Base-by-base conservation (phyloP, 73 alveolate genomes). In the Symbiodinium pilosum region DNA sequence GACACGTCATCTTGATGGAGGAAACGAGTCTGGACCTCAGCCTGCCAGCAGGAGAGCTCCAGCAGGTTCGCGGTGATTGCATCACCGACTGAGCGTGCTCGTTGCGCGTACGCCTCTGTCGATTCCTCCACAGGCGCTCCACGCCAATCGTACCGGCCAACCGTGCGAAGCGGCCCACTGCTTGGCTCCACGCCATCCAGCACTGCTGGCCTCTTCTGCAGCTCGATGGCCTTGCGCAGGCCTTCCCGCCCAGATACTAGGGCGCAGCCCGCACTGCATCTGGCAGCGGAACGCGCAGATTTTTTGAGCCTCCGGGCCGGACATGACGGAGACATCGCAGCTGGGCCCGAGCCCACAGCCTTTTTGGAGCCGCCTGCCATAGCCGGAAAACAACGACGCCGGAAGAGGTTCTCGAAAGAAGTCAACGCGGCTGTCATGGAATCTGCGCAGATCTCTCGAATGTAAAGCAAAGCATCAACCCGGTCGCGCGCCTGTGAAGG, bases 121-220 rank as follows among this genome's bases (percentile, higher is more conserved):
- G 30, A 36, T 73, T 73, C 43, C 85, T 42, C 85, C 85, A 73
- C 44, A 73, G 36, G 26, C 85, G 85, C 44, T 73, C 85, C 7
- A 43, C 32, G 47, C 85, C 85, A 21, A 73, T n/a, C 11, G 85
- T 73, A 4, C 85, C 85, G 85, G 6, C 85, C 85, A 73, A 28
- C 85, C 44, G 30, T 20, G 81, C 7, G 39, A 4, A 26, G 36
- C 81, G 36, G 39, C 30, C 81, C 81, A 64, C 8, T 8, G 36
- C 44, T 73, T 73, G 85, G 85, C 85, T 28, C 26, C 85, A 73
- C 26, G 8, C 85, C 85, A 2, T 73, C 44, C 26, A n/a, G 21
- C 28, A 73, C 43, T 21, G 32, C 43, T 28, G 85, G 85, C 44
- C 85, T 42, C 85, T 73, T 28, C 85, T 73, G 85, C 44, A 5